phyloP scores from a whole-genome alignment of 2,329 filamentous ascomycete genomes.

The Pseudocercospora crystallina region DNA sequence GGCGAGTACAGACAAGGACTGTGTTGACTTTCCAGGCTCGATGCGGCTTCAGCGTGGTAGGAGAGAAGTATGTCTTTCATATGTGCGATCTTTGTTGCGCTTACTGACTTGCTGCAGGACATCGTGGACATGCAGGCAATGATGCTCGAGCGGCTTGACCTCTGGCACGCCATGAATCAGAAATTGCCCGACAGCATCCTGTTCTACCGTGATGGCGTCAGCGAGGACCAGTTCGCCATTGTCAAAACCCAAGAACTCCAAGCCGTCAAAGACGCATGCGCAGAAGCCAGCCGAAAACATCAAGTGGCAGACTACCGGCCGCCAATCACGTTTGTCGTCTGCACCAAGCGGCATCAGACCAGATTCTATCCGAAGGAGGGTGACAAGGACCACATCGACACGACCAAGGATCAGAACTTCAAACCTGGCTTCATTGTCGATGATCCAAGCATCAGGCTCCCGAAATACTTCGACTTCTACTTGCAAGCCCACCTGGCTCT shows the following conservation, averaged over 20 bases:
- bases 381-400: conserved; percentile 50
- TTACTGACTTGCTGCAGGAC: too few relatives aligned
- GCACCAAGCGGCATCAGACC: conserved; percentile 42
- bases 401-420: conserved; percentile 30
- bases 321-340: conserved; percentile 32
- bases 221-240: conserved; percentile 36
- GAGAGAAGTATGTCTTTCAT: too few relatives aligned
- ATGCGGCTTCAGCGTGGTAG: conserved; percentile 36
- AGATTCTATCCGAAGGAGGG: conserved; percentile 38
- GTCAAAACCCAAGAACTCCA: conserved; percentile 9
- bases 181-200: conserved; percentile 23
- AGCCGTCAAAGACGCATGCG: conserved; percentile 2
- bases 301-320: background rate
- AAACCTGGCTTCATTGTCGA: conserved; percentile 35
- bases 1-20: conserved; percentile 11
- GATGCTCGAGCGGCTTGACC: conserved; percentile 29
- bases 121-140: conserved; percentile 32
- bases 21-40: conserved; percentile 35
- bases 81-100: too few relatives aligned
- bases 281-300: conserved; percentile 7
- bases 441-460: conserved; percentile 24
- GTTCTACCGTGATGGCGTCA: conserved; percentile 40
- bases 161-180: conserved; percentile 16
- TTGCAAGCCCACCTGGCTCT: conserved; percentile 35
- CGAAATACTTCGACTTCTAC: conserved; percentile 36